Conservation (phyloP, 1,139 yeast species). For the Yamadazyma membranifaciens region DNA sequence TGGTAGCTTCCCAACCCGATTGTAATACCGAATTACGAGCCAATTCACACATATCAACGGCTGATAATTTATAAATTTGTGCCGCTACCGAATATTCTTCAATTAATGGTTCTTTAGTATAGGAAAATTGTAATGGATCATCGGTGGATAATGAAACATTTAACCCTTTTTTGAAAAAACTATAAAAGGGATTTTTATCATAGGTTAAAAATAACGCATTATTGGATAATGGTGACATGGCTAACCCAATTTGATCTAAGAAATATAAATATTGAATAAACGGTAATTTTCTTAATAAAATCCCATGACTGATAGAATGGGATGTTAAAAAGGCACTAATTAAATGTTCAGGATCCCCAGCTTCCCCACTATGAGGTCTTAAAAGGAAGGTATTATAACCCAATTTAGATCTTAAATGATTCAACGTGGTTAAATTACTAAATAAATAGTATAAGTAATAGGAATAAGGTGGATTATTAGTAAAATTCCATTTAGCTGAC, state of each 20-base stretch:
- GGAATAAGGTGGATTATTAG: constrained; percentile 93
- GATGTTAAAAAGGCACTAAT: constrained; percentile 87
- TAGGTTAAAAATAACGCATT: constrained; percentile 94
- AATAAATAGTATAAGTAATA: constrained; percentile 88
- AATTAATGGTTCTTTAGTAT: constrained; percentile 95
- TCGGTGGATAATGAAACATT: constrained; percentile 87
- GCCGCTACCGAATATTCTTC: constrained; percentile 98
- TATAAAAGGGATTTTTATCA: constrained; percentile 90
- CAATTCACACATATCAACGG: constrained; percentile 97
- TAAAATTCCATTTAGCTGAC: constrained; percentile 75
- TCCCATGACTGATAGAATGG: constrained; percentile 95
- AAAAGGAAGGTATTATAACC: constrained; percentile 86
- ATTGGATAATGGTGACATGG: constrained; percentile 98
- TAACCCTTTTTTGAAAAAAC: constrained; percentile 87
- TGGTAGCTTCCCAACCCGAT: constrained; percentile 84
- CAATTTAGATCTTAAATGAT: constrained; percentile 71
- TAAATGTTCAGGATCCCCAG: constrained; percentile 97
- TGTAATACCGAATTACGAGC: constrained; percentile 80
- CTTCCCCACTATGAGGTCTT: constrained; percentile 98
- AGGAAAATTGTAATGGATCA: constrained; percentile 79
- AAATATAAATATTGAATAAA: constrained; percentile 91
- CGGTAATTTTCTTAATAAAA: constrained; percentile 86
- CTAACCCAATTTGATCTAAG: constrained; percentile 92
- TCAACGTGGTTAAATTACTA: constrained; percentile 82
- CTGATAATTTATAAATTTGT: constrained; percentile 87